Base-by-base conservation (phyloP, 441 rosid species). In the Gossypium laxum region DNA sequence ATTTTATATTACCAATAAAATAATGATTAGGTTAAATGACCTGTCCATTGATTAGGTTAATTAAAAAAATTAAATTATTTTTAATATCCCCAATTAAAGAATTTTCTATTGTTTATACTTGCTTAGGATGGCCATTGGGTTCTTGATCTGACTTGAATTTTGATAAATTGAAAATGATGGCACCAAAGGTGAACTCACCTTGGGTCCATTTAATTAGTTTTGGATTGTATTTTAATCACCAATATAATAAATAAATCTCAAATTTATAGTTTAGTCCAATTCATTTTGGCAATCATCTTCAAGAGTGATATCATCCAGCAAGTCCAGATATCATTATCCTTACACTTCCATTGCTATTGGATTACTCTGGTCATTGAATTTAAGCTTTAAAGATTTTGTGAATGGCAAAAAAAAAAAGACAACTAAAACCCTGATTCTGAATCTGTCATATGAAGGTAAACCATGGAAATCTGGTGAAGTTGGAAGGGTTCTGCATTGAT, bases 401-500 rank as follows among this genome's bases (percentile, higher is more conserved):
- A 43, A 18, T 55, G 28, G 41, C 6, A 4, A 30, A 30, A 30
- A 28, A 3, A 0, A 63, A 6, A 59, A 26, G 28, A 30, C 24
- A 38, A 59, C 4, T 19, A 32, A 67, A 26, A 3, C 34, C 64
- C 32, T 22, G 47, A 26, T 69, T 11, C 38, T 19, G 52, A 22
- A 5, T 18, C 51, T 74, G 50, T 51, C 10, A 30, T 8, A 28
- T 82, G 72, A 63, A 85, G 90, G 90, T 89, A 67, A 89, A 89
- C 76, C 94, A 85, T 74, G 87, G 89, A 67, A 89, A 83, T 71
- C 79, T 87, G 52, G 91, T 89, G 82, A 84, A 74, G 85, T 77
- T 87, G 55, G 91, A 84, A 26, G 91, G 93, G 10, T 85, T 87
- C 72, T 85, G 88, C 81, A 81, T 85, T 54, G 87, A 89, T 67